Evolutionary conservation across 176 grass and related monocot species (phyloP).

Genomic region (Oryza meyeriana): DNA sequence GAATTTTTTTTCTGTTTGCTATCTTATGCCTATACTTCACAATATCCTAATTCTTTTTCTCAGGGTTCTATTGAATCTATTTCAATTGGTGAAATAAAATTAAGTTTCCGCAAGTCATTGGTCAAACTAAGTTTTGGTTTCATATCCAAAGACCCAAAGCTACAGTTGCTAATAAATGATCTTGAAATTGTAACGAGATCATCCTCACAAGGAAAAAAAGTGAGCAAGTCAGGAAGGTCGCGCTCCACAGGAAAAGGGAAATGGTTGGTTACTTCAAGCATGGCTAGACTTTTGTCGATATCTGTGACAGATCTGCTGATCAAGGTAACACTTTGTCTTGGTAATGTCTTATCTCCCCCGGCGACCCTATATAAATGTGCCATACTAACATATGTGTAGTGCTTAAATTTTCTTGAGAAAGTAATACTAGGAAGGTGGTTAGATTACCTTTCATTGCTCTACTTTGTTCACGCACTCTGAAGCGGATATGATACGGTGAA

Average conservation of each 20-base stretch:
- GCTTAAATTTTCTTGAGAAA: constrained; percentile 1
- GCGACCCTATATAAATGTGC: too few relatives aligned
- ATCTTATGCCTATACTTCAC: constrained; percentile 20
- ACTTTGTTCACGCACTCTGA: background rate
- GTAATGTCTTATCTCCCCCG: constrained; percentile 13
- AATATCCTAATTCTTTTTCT: constrained; percentile 11
- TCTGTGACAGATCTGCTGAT: constrained; percentile 85
- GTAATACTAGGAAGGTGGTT: background rate
- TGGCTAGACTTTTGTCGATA: constrained; percentile 80
- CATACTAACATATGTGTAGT: background rate
- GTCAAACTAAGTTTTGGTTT: constrained; percentile 89
- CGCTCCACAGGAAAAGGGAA: constrained; percentile 96
- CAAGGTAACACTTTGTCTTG: constrained; percentile 60
- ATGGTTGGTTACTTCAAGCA: constrained; percentile 90
- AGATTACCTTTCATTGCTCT: background rate
- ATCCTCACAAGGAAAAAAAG: constrained; percentile 56
- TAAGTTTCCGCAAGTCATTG: constrained; percentile 95
- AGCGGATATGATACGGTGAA: background rate
- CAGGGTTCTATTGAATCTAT: constrained; percentile 90
- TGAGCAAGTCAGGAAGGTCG: constrained; percentile 57
- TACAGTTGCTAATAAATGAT: constrained; percentile 91
- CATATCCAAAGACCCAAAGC: constrained; percentile 97
- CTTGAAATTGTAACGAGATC: constrained; percentile 79
- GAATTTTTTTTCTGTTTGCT: background rate
- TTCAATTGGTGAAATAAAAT: constrained; percentile 95